Evolutionary conservation across 192 early-diverging fungal genomes (phyloP).

Genomic region (Backusella macrospora): DNA sequence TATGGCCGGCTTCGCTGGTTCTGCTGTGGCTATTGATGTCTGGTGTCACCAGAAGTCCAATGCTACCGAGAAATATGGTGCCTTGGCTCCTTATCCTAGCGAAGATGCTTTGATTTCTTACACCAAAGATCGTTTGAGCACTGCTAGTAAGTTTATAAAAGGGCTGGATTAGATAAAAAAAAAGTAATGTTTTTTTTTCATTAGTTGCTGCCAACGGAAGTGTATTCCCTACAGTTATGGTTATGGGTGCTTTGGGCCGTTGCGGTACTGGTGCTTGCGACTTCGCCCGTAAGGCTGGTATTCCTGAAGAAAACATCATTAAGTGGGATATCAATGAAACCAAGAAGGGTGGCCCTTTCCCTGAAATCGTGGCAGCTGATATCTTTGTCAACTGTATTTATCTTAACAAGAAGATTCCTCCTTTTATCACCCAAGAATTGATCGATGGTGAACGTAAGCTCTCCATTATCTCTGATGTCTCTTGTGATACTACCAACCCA

Average conservation of each 20-base stretch:
- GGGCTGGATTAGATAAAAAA: not conserved
- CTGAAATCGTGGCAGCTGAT: conserved; percentile 83
- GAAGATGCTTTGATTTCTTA: conserved; percentile 77
- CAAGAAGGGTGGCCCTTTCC: conserved; percentile 89
- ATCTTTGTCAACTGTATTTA: conserved; percentile 99
- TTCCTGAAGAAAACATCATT: conserved; percentile 86
- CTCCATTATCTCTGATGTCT: conserved; percentile 90
- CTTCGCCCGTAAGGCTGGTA: conserved; percentile 78
- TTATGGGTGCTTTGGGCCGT: conserved; percentile 97
- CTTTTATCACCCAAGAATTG: conserved; percentile 88
- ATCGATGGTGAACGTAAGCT: conserved; percentile 71
- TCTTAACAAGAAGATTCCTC: conserved; percentile 87
- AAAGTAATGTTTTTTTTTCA: not conserved
- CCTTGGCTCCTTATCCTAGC: conserved; percentile 82
- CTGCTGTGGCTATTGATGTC: conserved; percentile 86
- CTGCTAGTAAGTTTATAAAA: conserved; percentile 53
- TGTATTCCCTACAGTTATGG: conserved; percentile 81
- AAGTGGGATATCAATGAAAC: conserved; percentile 98
- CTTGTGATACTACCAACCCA: conserved; percentile 96
- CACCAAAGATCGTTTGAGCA: conserved; percentile 63
- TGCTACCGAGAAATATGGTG: conserved; percentile 61
- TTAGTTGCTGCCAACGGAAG: conserved; percentile 58
- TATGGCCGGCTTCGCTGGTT: conserved; percentile 92
- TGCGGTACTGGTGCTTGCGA: conserved; percentile 91
- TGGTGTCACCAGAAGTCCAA: conserved; percentile 82